These are phyloP conservation scores for Orbilia brochopaga DNA, from an alignment of 2,329 filamentous ascomycete genomes.

Conservation along the genomic window DNA sequence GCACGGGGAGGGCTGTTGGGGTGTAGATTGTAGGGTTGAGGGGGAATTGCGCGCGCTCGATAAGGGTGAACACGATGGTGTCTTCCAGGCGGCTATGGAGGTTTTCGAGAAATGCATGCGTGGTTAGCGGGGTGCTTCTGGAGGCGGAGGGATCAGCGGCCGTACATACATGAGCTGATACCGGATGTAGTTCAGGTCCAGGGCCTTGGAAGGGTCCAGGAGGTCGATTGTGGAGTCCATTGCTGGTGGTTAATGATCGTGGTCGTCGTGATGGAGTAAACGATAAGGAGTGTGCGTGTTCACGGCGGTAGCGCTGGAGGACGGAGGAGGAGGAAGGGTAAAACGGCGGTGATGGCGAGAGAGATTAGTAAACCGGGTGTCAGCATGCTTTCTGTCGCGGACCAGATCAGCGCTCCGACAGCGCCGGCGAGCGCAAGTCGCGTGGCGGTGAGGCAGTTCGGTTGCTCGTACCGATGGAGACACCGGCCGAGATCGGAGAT, in stretches of 20 bases:
- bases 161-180: conserved; percentile 82
- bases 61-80: conserved; percentile 95
- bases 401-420: too few relatives aligned
- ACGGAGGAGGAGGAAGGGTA: too few relatives aligned
- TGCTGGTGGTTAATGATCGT: conserved; percentile 49
- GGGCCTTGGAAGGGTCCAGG: conserved; percentile 78
- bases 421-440: background rate
- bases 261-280: conserved; percentile 7
- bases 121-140: conserved; percentile 17
- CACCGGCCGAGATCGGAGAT: conserved; percentile 47
- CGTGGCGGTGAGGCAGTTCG: background rate
- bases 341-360: too few relatives aligned
- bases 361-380: too few relatives aligned
- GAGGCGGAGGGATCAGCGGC: background rate
- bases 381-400: too few relatives aligned
- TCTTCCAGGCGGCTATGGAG: conserved; percentile 83
- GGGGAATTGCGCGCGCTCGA: conserved; percentile 97
- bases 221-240: conserved; percentile 95
- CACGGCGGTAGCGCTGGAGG: too few relatives aligned
- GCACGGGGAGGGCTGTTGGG: conserved; percentile 79
- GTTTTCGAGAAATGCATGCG: conserved; percentile 37
- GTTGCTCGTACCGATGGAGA: background rate
- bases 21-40: conserved; percentile 86
- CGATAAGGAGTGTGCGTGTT: background rate
- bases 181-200: conserved; percentile 89